Conservation (phyloP, 1,284 basidiomycete genomes). For the Neonothopanus nambi region DNA sequence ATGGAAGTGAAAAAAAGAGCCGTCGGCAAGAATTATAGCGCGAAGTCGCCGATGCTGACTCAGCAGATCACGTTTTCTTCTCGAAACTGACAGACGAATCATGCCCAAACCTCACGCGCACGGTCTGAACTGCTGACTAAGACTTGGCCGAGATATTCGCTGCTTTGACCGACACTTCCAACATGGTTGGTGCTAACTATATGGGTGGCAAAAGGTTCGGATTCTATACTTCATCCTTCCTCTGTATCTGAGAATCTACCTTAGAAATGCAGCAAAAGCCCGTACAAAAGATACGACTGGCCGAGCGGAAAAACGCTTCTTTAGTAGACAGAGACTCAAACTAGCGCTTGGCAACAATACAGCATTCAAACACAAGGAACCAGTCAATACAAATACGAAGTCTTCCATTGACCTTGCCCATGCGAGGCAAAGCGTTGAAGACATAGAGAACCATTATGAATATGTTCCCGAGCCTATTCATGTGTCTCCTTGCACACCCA, state of each 20-base stretch:
- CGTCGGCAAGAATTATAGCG: background rate
- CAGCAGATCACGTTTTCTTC: too few relatives aligned
- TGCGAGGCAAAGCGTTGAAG: slow-evolving; percentile 23
- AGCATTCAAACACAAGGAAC: slow-evolving; percentile 12
- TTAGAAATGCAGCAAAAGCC: slow-evolving; percentile 56
- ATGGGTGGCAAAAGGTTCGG: slow-evolving; percentile 59
- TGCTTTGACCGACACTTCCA: too few relatives aligned
- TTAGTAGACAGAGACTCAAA: slow-evolving; percentile 54
- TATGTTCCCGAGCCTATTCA: slow-evolving; percentile 31
- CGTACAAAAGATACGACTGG: slow-evolving; percentile 49
- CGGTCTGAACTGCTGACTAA: too few relatives aligned
- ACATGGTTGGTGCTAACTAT: slow-evolving; percentile 59
- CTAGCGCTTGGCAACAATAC: slow-evolving; percentile 33
- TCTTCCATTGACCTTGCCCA: slow-evolving; percentile 33
- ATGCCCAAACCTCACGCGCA: too few relatives aligned
- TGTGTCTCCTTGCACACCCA: slow-evolving; percentile 24
- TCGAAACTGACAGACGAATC: too few relatives aligned
- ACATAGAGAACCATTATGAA: slow-evolving; percentile 9
- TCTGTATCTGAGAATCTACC: background rate
- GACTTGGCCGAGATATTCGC: too few relatives aligned
- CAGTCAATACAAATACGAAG: background rate
- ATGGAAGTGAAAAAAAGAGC: slow-evolving; percentile 11
- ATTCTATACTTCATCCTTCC: background rate
- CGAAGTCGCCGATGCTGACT: too few relatives aligned
- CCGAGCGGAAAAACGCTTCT: slow-evolving; percentile 53